Conservation (phyloP, 2,329 filamentous ascomycete genomes). For the Fusarium sororula region DNA sequence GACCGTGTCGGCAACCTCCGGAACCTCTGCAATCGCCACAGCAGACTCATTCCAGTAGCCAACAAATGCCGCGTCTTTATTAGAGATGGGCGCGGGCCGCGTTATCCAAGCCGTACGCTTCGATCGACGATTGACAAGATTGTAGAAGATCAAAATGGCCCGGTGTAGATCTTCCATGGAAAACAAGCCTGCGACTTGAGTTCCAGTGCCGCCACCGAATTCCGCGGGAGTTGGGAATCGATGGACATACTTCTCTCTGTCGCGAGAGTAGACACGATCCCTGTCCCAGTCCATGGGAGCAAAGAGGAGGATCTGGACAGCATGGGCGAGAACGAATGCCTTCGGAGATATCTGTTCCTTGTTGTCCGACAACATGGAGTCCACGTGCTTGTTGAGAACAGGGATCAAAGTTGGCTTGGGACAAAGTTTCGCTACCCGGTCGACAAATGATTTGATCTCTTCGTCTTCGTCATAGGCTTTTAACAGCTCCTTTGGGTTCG, state of each 20-base stretch:
- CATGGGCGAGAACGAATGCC: fast-evolving
- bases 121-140: background rate
- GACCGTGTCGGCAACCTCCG: background rate
- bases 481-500: fast-evolving
- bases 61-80: fast-evolving
- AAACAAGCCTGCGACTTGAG: background rate
- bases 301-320: background rate
- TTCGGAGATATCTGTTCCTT: fast-evolving
- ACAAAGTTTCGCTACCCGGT: background rate
- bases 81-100: fast-evolving
- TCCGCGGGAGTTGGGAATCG: background rate
- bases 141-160: background rate
- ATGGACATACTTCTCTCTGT: background rate
- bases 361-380: fast-evolving
- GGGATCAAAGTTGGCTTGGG: background rate
- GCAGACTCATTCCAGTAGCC: background rate
- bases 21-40: background rate
- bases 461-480: background rate
- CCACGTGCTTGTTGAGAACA: background rate
- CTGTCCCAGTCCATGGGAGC: background rate
- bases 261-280: background rate
- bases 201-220: no score
- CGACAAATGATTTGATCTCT: background rate
- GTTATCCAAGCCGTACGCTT: background rate
- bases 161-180: background rate